Evolutionary conservation across 2,329 filamentous ascomycete species (phyloP).

Genomic region (Colletotrichum sp.): DNA sequence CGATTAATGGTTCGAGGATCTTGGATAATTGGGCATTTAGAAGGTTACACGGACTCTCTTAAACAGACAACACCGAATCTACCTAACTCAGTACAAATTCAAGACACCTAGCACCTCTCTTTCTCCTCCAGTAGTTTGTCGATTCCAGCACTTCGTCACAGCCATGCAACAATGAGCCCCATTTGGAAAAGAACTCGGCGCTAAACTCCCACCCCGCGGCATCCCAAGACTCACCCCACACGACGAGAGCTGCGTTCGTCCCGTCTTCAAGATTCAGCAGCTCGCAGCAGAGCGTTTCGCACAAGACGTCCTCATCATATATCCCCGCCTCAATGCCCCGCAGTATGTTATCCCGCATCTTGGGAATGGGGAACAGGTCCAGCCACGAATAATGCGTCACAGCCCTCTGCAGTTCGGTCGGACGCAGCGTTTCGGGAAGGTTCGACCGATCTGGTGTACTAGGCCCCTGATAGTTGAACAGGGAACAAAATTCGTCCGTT

Average conservation of each 20-base stretch:
- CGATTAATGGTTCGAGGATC: constrained; percentile 34
- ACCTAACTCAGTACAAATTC: neutral
- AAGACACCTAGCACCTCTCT: neutral
- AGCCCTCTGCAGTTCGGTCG: constrained; percentile 30
- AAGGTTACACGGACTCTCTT: constrained; percentile 33
- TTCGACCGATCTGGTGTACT: neutral
- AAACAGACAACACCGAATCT: neutral
- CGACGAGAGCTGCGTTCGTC: neutral
- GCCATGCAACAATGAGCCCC: neutral
- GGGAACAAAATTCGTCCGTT: neutral
- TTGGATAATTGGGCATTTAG: constrained; percentile 39
- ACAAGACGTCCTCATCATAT: neutral
- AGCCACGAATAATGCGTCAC: constrained; percentile 35
- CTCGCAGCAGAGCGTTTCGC: neutral
- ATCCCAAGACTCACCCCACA: constrained; percentile 52
- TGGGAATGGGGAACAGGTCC: constrained; percentile 33
- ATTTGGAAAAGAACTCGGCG: neutral
- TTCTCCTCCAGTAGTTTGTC: neutral
- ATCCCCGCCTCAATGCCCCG: neutral
- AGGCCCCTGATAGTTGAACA: neutral
- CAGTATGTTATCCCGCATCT: constrained; percentile 32
- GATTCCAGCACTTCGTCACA: neutral
- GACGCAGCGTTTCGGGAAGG: constrained; percentile 22
- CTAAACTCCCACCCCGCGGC: constrained; percentile 51
- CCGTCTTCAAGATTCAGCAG: neutral